These are phyloP conservation scores for Akebia trifoliata DNA, from an alignment of 164 flowering plant species.

Conservation along the genomic window DNA sequence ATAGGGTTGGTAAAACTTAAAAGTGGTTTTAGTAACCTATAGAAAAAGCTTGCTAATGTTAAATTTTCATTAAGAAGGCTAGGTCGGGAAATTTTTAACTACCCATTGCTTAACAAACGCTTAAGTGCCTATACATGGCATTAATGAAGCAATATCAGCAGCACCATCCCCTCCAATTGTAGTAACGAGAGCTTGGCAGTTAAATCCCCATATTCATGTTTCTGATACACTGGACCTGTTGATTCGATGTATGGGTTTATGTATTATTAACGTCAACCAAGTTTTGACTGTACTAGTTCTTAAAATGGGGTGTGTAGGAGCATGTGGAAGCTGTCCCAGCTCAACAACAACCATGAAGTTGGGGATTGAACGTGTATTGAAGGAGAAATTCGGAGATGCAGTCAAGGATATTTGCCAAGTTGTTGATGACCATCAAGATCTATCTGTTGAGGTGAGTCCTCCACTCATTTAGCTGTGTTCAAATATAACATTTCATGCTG, in stretches of 20 bases:
- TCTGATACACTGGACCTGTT: neutral
- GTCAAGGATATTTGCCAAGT: conserved; percentile 79
- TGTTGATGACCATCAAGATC: conserved; percentile 49
- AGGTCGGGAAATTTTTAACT: too few species aligned
- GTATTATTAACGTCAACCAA: neutral
- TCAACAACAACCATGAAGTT: conserved; percentile 96
- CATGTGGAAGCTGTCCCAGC: conserved; percentile 93
- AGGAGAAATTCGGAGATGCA: conserved; percentile 90
- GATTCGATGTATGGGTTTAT: neutral
- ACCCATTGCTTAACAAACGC: too few species aligned
- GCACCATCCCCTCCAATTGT: too few species aligned
- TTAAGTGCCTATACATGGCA: too few species aligned
- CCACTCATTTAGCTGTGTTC: neutral
- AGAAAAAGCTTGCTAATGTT: too few species aligned
- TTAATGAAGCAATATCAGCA: too few species aligned
- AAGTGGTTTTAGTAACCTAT: neutral
- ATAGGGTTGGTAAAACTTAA: neutral
- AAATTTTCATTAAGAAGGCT: too few species aligned
- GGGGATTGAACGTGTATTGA: conserved; percentile 90
- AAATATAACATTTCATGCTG: neutral
- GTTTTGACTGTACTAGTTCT: neutral
- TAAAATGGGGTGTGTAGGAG: conserved; percentile 42
- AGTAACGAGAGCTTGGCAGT: too few species aligned
- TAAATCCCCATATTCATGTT: too few species aligned
- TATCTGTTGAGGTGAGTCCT: conserved; percentile 63